Evolutionary conservation across 2,329 filamentous ascomycete genomes (phyloP), one percentile per base, ranked within the genome.

Genomic region (Nemania sp.): DNA sequence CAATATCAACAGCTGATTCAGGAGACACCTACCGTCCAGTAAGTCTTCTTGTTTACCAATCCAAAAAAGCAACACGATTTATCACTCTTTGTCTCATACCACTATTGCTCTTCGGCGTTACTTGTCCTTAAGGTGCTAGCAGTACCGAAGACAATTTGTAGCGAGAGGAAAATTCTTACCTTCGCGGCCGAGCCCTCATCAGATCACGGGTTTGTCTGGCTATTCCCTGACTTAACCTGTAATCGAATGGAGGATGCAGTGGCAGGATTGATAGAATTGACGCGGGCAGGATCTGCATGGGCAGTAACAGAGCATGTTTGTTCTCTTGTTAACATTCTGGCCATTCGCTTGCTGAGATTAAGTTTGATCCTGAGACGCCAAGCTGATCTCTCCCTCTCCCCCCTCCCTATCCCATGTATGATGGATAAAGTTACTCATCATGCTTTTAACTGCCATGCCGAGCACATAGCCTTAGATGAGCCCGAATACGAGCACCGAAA

Each of bases 11-110:
- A 84, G 81, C 81, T 70, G 81, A 84, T 66, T 77, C 79, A 65
- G 79, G 79, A 72, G 81, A 84, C 67, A 84, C 74, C 61, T 84
- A 84, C 72, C 80, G 81, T 71, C 80, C 81, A 67, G 81, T 71
- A 61, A 71, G 67, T 69, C 28, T 30, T 51, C 45, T 53, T 26
- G 11, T 34, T 11, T 55, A n/a, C 41, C 31, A 11, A 34, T 37
- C 20, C 37, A 20, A 5, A 39, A 17, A 3, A 34, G 22, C 31
- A 12, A 28, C 28, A 11, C n/a, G n/a, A n/a, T 8, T 39, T 46
- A 19, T 33, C 30, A 22, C 17, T n/a, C n/a, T n/a, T n/a, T n/a
- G n/a, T n/a, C n/a, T n/a, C n/a, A n/a, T n/a, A n/a, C n/a, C n/a
- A n/a, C n/a, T n/a, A n/a, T n/a, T n/a, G n/a, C n/a, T n/a, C n/a